Percentiles rank a stretch among this genome's conserved stretches.
Evolutionary conservation across 2,329 filamentous ascomycete species (phyloP).

Genomic region (Fusarium falciforme): DNA sequence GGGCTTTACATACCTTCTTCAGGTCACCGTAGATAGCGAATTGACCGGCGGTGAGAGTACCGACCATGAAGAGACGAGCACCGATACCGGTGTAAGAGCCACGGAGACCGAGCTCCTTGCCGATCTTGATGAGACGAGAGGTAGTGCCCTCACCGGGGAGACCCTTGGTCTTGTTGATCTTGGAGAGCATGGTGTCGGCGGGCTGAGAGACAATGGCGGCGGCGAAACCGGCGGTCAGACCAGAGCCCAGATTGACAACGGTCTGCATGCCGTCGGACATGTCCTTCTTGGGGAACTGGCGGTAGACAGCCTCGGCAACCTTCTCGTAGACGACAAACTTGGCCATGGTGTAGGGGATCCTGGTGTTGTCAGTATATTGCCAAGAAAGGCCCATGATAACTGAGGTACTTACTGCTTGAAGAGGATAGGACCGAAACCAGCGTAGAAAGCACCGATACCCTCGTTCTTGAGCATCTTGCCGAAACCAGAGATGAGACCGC

Average conservation of each 20-base stretch:
- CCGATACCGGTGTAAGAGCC: slow-evolving; percentile 86
- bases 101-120: slow-evolving; percentile 82
- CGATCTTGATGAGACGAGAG: slow-evolving; percentile 87
- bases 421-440: slow-evolving; percentile 87
- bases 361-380: slow-evolving; percentile 50
- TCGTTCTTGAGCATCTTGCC: slow-evolving; percentile 85
- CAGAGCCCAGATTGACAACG: slow-evolving; percentile 77
- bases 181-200: slow-evolving; percentile 92
- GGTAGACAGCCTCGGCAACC: slow-evolving; percentile 80
- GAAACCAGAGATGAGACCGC: slow-evolving; percentile 82
- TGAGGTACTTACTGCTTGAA: slow-evolving; percentile 62
- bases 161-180: slow-evolving; percentile 97
- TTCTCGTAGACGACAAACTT: slow-evolving; percentile 97
- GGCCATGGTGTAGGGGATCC: slow-evolving; percentile 93
- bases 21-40: slow-evolving; percentile 87
- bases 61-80: slow-evolving; percentile 73
- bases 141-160: slow-evolving; percentile 86
- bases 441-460: slow-evolving; percentile 89
- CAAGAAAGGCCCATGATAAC: background rate
- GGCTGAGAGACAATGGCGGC: slow-evolving; percentile 89
- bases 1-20: slow-evolving; percentile 20
- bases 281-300: slow-evolving; percentile 75
- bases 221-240: slow-evolving; percentile 75
- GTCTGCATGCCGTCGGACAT: slow-evolving; percentile 79
- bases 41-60: slow-evolving; percentile 81